phyloP scores from a whole-genome alignment of 495 filamentous ascomycete species.

The Geoglossum glabrum region DNA sequence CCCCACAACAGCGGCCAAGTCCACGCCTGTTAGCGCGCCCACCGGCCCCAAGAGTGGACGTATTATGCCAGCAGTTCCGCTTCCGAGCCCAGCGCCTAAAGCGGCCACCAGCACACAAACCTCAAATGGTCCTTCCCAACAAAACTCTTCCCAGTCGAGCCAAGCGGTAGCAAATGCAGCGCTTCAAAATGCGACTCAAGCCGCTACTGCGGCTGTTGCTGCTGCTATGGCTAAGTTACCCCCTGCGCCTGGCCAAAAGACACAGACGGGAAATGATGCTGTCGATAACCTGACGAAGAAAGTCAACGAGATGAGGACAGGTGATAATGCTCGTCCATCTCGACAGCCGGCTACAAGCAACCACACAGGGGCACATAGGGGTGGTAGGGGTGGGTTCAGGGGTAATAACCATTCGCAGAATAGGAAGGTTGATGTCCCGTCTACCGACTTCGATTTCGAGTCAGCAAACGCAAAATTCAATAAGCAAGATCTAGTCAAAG shows the following conservation, averaged over 20 bases:
- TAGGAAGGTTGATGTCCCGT: conserved; percentile 68
- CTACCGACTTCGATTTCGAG: conserved; percentile 83
- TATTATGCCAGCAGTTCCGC: conserved; percentile 6
- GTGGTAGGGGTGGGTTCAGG: conserved; percentile 2
- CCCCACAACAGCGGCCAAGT: conserved; percentile 14
- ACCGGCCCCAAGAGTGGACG: conserved; percentile 2
- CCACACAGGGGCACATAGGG: conserved; percentile 11
- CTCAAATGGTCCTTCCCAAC: neutral
- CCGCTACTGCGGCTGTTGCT: conserved; percentile 69
- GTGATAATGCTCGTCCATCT: conserved; percentile 21
- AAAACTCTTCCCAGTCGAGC: neutral
- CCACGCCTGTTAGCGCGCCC: conserved; percentile 25
- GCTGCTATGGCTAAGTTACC: conserved; percentile 72
- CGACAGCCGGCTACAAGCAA: conserved; percentile 14
- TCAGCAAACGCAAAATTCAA: conserved; percentile 92
- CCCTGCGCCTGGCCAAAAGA: conserved; percentile 27
- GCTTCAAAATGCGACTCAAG: conserved; percentile 55
- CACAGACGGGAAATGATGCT: conserved; percentile 23
- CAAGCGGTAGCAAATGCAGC: conserved; percentile 12
- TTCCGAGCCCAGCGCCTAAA: neutral
- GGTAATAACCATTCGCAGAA: conserved; percentile 21
- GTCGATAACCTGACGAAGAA: conserved; percentile 67
- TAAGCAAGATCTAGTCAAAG: conserved; percentile 86
- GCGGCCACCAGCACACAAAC: neutral
- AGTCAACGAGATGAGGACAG: conserved; percentile 72